Evolutionary conservation across 805 yeast species (phyloP).

Genomic region (Metschnikowia reukaufii): DNA sequence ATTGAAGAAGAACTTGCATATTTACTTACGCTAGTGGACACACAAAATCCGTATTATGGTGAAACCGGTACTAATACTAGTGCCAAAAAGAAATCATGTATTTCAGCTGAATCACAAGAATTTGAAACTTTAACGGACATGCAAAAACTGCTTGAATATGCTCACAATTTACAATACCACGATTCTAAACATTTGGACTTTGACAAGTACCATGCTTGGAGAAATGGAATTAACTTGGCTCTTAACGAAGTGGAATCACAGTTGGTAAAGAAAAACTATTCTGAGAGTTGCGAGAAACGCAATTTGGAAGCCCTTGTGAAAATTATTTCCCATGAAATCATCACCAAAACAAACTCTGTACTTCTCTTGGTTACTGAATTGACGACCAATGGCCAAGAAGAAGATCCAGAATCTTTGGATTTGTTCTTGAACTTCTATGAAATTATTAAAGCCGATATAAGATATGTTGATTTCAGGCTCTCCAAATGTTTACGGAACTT

Average conservation of each 20-base stretch:
- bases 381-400: neutral
- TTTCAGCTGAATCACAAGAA: neutral
- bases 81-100: neutral
- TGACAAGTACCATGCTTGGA: neutral
- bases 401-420: neutral
- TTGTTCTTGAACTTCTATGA: neutral
- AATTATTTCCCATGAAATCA: neutral
- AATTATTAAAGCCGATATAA: neutral
- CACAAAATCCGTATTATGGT: neutral
- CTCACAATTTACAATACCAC: neutral
- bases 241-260: neutral
- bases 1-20: neutral
- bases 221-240: neutral
- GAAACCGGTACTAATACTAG: neutral
- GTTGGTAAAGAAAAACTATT: neutral
- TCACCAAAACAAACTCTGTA: neutral
- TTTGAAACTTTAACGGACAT: neutral
- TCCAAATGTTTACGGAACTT: neutral
- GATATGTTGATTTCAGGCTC: neutral
- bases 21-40: neutral
- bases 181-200: neutral
- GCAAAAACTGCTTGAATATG: neutral
- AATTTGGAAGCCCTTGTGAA: neutral
- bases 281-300: neutral
- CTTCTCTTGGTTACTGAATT: slow-evolving; percentile 1